These are phyloP conservation scores for Pythium aphanidermatum DNA, from an alignment of 352 stramenopile species.

Conservation along the genomic window DNA sequence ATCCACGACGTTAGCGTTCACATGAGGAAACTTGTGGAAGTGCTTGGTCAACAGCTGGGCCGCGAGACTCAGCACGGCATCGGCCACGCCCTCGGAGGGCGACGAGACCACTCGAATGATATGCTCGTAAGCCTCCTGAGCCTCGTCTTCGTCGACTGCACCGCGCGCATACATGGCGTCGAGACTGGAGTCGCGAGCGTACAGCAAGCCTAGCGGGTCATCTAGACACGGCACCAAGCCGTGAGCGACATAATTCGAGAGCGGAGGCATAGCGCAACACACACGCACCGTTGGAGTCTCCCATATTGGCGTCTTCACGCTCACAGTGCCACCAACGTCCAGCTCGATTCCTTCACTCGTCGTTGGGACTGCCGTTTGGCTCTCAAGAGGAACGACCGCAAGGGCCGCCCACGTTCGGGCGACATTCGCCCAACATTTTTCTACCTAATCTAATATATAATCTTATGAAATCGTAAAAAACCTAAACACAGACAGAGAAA, in stretches of 20 bases:
- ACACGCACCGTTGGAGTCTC: conserved; percentile 16
- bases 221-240: conserved; percentile 3
- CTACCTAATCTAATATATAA: too few species aligned
- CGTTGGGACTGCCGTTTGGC: too few species aligned
- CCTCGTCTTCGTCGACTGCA: conserved; percentile 56
- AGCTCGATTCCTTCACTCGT: too few species aligned
- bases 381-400: too few species aligned
- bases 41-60: conserved; percentile 72
- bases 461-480: too few species aligned
- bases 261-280: background rate
- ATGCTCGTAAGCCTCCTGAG: conserved; percentile 67
- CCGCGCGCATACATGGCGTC: conserved; percentile 48
- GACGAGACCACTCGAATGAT: conserved; percentile 47
- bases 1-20: conserved; percentile 68
- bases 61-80: conserved; percentile 58
- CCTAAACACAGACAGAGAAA: too few species aligned
- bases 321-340: too few species aligned
- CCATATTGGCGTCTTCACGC: too few species aligned
- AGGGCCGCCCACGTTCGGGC: too few species aligned
- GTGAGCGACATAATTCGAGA: conserved; percentile 7
- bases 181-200: conserved; percentile 58
- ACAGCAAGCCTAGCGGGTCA: conserved; percentile 57
- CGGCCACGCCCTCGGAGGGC: conserved; percentile 19
- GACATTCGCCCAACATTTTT: too few species aligned
- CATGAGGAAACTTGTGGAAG: conserved; percentile 72